Base-by-base conservation (phyloP, 2,329 filamentous ascomycete species). In the Coleophoma eucalyptorum region DNA sequence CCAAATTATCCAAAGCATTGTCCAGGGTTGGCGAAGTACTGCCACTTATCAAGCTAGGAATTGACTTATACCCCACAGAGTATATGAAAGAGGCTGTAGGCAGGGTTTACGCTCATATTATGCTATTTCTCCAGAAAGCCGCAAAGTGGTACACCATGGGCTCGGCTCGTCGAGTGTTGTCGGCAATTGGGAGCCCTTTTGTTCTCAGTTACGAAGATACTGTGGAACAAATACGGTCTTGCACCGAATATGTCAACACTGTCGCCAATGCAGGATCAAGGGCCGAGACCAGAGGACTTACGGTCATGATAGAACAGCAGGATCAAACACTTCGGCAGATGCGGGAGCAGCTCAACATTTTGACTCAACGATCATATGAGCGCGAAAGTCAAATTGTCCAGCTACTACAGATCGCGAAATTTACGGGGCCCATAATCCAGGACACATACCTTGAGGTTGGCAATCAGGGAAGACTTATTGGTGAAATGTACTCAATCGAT, bases 101-200 rank as follows among this genome's bases (percentile, higher is more conserved):
- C 5, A 32, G 26, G n/a, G n/a, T 63, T 1, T 62, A 61, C 43
- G 53, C 54, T 33, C 45, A 59, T 10, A 57, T 63, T 33, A 56
- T 63, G 15, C 35, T 58, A 15, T 63, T 63, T 33, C 43, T 60
- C 4, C 44, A 54, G n/a, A 41, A 46, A 34, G 54, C 58, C 11
- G 34, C 53, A 2, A 54, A 50, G 12, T 63, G 57, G 61, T 63
- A 55, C 26, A 51, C 51, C 5, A 50, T 60, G 37, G 43, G 52
- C 10, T 42, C 43, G 33, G 11, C 58, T 3, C 34, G 19, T 31
- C 60, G 56, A 35, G 32, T 52, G 2, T 42, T 55, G 11, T 42
- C 55, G 13, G 47, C 57, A 10, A 33, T 62, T 5, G 49, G 51
- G 1, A 50, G 53, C 19, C 60, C 58, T 0, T 56, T 47, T 12